Evolutionary conservation across 1,139 yeast genomes (phyloP).

Genomic region (Pichia sp.): DNA sequence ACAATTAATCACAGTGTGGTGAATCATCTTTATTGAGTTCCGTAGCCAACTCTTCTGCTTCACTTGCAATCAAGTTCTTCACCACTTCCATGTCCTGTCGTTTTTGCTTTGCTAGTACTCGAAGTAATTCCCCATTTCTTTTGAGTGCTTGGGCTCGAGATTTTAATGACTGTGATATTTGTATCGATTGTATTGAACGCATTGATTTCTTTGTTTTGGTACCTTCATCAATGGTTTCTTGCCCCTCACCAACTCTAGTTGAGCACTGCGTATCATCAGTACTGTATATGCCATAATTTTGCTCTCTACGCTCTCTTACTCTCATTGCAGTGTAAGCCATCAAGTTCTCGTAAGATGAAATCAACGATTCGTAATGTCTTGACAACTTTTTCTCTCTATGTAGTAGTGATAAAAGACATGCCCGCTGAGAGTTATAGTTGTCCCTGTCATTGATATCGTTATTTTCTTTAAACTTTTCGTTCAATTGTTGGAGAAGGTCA

Average conservation of each 20-base stretch:
- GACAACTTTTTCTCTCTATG: conserved; percentile 29
- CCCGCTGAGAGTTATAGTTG: conserved; percentile 1
- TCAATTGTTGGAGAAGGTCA: not conserved
- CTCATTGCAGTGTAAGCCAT: conserved; percentile 9
- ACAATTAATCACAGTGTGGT: not conserved
- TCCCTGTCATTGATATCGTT: not conserved
- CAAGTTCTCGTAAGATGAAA: conserved; percentile 17
- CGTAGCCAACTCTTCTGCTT: conserved; percentile 7
- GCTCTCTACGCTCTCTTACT: conserved; percentile 12
- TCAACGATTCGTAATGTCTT: conserved; percentile 23
- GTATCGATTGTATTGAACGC: conserved; percentile 8
- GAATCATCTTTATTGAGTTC: conserved; percentile 2
- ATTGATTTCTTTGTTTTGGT: not conserved
- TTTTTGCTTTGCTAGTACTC: conserved; percentile 2
- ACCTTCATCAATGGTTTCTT: not conserved
- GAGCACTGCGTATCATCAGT: not conserved
- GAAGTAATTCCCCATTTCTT: conserved; percentile 12
- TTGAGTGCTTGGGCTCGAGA: conserved; percentile 6
- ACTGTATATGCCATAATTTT: conserved; percentile 11
- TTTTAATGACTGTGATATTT: conserved; percentile 4
- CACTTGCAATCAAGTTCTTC: not conserved
- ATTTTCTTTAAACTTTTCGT: not conserved
- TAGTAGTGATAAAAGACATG: conserved; percentile 11
- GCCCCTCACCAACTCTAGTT: not conserved
- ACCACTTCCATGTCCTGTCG: conserved; percentile 6